Evolutionary conservation across 116 monocot species (phyloP).

Genomic region (Posidonia oceanica): DNA sequence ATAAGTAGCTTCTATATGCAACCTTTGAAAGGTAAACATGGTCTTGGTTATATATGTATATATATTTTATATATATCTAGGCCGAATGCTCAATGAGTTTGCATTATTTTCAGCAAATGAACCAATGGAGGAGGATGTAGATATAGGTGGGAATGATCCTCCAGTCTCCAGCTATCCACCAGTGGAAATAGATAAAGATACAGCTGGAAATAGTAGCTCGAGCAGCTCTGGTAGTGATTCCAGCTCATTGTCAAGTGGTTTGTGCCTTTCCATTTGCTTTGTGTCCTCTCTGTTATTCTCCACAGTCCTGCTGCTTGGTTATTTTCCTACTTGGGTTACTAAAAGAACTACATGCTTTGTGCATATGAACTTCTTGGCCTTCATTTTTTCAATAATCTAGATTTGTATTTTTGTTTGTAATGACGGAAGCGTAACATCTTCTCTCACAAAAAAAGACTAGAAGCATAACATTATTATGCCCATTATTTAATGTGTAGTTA

Average conservation of each 20-base stretch:
- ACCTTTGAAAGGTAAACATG: constrained; percentile 41
- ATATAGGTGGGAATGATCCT: constrained; percentile 67
- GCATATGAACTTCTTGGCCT: no score
- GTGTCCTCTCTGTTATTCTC: background rate
- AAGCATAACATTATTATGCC: no score
- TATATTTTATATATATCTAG: background rate
- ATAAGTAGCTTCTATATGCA: constrained; percentile 59
- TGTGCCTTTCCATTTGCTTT: constrained; percentile 8
- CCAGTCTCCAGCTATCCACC: constrained; percentile 58
- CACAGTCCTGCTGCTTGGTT: background rate
- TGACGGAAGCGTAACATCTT: no score
- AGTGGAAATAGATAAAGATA: constrained; percentile 62
- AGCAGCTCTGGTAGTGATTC: constrained; percentile 62
- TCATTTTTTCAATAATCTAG: no score
- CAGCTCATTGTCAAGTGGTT: constrained; percentile 74
- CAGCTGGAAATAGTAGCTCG: constrained; percentile 36
- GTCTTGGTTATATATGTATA: background rate
- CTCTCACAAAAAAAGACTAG: no score
- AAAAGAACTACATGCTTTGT: no score
- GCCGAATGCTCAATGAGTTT: background rate
- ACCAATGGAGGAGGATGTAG: constrained; percentile 65
- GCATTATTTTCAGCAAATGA: constrained; percentile 33
- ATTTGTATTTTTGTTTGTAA: no score
- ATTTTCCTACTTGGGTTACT: no score
- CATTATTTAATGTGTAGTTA: no score